Evolutionary conservation across 345 rosid genomes (phyloP).

Genomic region (Sisymbrium irio): DNA sequence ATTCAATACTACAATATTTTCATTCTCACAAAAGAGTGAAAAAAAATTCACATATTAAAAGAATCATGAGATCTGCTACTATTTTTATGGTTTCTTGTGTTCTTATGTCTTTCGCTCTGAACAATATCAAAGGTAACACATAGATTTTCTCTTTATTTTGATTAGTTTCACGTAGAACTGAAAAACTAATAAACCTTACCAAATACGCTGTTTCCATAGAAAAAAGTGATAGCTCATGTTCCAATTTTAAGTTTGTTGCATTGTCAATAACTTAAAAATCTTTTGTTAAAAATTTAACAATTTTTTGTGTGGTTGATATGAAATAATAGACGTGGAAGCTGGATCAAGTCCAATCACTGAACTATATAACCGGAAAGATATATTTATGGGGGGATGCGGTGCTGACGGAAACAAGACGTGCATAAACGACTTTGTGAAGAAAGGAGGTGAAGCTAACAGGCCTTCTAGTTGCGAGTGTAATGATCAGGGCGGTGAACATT

Average conservation of each 20-base stretch:
- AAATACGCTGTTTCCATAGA: neutral
- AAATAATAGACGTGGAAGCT: conserved; percentile 16
- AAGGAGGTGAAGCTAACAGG: neutral
- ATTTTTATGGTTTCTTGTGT: conserved; percentile 22
- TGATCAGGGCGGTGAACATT: conserved; percentile 13
- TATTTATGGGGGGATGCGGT: conserved; percentile 25
- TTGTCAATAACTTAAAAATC: neutral
- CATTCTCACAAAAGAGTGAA: neutral
- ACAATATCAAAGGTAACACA: conserved; percentile 22
- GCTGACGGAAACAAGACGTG: conserved; percentile 12
- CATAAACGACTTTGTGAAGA: conserved; percentile 26
- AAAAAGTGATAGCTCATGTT: neutral
- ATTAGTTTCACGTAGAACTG: neutral
- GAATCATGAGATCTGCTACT: conserved; percentile 20
- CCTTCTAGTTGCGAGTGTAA: conserved; percentile 24
- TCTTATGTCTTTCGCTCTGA: conserved; percentile 6
- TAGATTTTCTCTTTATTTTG: neutral
- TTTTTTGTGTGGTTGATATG: conserved; percentile 4
- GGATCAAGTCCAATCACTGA: neutral
- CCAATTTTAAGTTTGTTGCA: neutral
- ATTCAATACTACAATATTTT: neutral
- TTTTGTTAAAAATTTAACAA: neutral
- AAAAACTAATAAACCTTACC: too few species aligned
- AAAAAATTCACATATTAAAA: neutral
- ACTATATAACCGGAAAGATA: neutral